Evolutionary conservation across 2,329 filamentous ascomycete genomes (phyloP), one percentile per base, ranked within the genome.

Genomic region (Teratosphaeria gauchensis): DNA sequence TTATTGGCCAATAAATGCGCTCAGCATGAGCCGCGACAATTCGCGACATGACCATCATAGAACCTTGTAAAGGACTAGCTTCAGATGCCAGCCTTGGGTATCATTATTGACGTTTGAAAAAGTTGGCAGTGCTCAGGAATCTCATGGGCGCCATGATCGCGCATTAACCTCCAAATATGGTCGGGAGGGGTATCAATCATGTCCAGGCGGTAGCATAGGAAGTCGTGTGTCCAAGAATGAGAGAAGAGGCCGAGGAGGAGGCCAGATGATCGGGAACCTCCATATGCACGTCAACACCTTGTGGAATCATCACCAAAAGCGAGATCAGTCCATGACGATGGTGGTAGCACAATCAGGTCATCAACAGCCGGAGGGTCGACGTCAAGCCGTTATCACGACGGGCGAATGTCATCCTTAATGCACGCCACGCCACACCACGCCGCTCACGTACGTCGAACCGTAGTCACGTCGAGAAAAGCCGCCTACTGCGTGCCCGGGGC

Each of bases 401-500:
- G 35, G 42, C 21, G 42, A 21, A 48, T 48, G 42, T 48, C n/a
- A 48, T 48, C 42, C 42, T 16, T 16, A 48, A 48, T 48, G 42
- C 16, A 48, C 42, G 42, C 42, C 42, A 48, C 42, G 42, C 42
- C 42, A 48, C 19, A 48, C 42, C 42, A 48, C 42, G 42, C 42
- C 42, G 42, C 42, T 48, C 42, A 48, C 42, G 42, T 48, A 19
- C 19, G 42, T 19, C 42, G 42, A 19, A 48, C 11, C 42, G 42
- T 48, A 48, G 42, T 48, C 42, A 48, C 42, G 42, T 48, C 42
- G 42, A 21, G 42, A 16, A 21, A 48, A 7, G 42, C 16, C 42
- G 42, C 42, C 68, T 62, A 69, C 66, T 69, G 67, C 30, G 63
- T 63, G 59, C 68, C 68, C 53, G 67, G 67, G 28, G 66, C 63